A percentile compares a stretch with the other conserved stretches of the same genome.
Evolutionary conservation across 2,329 filamentous ascomycete genomes (phyloP).

Genomic region (Pleomassaria siparia): DNA sequence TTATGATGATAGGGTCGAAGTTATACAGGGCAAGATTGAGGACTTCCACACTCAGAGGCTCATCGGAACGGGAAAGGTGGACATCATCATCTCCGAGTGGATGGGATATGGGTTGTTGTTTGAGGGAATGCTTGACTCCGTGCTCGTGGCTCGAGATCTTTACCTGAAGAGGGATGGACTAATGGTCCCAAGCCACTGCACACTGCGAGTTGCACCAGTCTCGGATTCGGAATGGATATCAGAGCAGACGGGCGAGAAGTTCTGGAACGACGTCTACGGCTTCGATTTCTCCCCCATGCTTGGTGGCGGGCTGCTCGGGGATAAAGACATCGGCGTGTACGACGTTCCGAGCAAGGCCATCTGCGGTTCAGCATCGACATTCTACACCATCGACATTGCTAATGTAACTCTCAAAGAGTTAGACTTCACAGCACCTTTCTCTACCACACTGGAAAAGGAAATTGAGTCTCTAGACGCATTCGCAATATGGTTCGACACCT

Average conservation of each 20-base stretch:
- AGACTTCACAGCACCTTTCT: constrained; percentile 70
- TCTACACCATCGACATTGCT: constrained; percentile 77
- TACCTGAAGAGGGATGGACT: constrained; percentile 80
- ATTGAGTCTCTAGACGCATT: constrained; percentile 79
- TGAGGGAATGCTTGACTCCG: constrained; percentile 93
- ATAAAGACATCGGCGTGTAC: constrained; percentile 36
- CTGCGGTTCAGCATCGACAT: constrained; percentile 60
- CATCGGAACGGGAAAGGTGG: constrained; percentile 61
- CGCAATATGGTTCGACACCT: constrained; percentile 91
- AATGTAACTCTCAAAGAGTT: constrained; percentile 71
- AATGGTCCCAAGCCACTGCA: constrained; percentile 83
- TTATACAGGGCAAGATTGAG: constrained; percentile 82
- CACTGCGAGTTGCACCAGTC: constrained; percentile 78
- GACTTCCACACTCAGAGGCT: constrained; percentile 69
- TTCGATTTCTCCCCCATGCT: constrained; percentile 95
- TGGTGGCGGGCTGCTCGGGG: constrained; percentile 76
- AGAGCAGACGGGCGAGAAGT: constrained; percentile 67
- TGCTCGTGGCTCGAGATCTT: constrained; percentile 82
- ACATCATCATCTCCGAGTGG: constrained; percentile 96
- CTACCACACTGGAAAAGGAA: constrained; percentile 61
- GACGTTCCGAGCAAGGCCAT: constrained; percentile 32
- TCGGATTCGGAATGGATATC: constrained; percentile 75
- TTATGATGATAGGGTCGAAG: constrained; percentile 72
- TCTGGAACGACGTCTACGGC: constrained; percentile 92
- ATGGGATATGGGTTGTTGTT: constrained; percentile 96